phyloP scores from a whole-genome alignment of 257 asterid species.

The Nicotiana attenuata region DNA sequence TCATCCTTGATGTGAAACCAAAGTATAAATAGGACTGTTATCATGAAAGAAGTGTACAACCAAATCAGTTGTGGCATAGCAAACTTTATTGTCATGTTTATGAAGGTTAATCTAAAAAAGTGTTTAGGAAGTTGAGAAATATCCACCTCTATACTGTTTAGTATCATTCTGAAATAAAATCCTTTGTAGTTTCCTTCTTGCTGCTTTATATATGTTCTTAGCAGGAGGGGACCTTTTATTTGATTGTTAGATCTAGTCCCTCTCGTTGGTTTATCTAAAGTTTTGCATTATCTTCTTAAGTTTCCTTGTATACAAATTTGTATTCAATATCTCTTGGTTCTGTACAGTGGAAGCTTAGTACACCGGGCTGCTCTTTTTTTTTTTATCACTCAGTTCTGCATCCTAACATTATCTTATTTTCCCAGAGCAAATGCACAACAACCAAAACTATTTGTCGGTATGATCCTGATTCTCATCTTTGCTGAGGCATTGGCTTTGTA shows the following conservation, averaged over 20 bases:
- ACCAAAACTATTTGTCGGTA: constrained; percentile 8
- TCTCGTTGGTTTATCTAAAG: background rate
- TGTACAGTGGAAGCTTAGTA: too few relatives aligned
- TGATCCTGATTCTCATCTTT: constrained; percentile 8
- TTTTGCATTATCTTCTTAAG: background rate
- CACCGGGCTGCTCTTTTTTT: too few relatives aligned
- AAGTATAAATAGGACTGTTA: background rate
- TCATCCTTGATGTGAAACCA: background rate
- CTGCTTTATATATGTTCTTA: background rate
- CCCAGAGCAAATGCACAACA: constrained; percentile 11
- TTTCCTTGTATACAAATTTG: background rate
- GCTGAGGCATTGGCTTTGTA: constrained; percentile 6
- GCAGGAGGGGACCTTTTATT: background rate
- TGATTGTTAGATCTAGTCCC: background rate
- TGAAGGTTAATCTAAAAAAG: background rate
- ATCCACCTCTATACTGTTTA: background rate
- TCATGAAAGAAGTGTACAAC: background rate
- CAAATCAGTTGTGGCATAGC: background rate
- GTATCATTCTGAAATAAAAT: background rate
- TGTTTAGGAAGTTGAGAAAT: background rate
- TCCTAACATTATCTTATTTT: background rate
- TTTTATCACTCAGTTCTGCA: too few relatives aligned
- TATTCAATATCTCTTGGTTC: background rate
- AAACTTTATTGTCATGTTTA: background rate
- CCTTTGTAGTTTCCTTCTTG: background rate